Conservation (phyloP, 768 basidiomycete species). For the Suillus americanus region DNA sequence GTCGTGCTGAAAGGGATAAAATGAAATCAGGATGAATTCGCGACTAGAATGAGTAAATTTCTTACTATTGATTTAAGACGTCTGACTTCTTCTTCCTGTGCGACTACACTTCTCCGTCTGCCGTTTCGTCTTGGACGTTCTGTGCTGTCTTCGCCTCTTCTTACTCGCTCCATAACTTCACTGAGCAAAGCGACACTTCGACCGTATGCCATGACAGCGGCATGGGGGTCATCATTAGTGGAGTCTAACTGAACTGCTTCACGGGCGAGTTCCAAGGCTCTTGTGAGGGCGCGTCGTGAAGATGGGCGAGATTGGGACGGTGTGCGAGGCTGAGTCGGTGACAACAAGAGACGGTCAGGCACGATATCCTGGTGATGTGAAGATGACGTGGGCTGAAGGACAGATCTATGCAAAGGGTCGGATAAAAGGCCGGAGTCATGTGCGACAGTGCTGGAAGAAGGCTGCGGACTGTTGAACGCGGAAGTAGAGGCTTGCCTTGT, state of each 20-base stretch:
- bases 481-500: slow-evolving; percentile 37
- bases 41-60: slow-evolving; percentile 10
- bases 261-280: slow-evolving; percentile 83
- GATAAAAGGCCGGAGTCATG: slow-evolving; percentile 50
- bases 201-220: slow-evolving; percentile 86
- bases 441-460: slow-evolving; percentile 15
- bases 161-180: slow-evolving; percentile 91
- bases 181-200: slow-evolving; percentile 83
- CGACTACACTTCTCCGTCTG: slow-evolving; percentile 77
- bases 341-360: slow-evolving; percentile 43
- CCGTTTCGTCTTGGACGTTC: slow-evolving; percentile 61
- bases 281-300: slow-evolving; percentile 82
- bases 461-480: slow-evolving; percentile 29
- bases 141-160: slow-evolving; percentile 79
- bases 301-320: slow-evolving; percentile 57
- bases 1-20: slow-evolving; percentile 63
- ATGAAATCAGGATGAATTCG: background rate
- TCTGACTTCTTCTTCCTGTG: slow-evolving; percentile 87
- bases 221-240: slow-evolving; percentile 84
- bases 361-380: slow-evolving; percentile 38
- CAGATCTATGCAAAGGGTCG: slow-evolving; percentile 57
- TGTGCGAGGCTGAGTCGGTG: slow-evolving; percentile 42
- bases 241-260: slow-evolving; percentile 89
- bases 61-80: slow-evolving; percentile 86
- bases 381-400: slow-evolving; percentile 35